phyloP scores from a whole-genome alignment of 768 basidiomycete genomes.

The Macrocybe gigantea region DNA sequence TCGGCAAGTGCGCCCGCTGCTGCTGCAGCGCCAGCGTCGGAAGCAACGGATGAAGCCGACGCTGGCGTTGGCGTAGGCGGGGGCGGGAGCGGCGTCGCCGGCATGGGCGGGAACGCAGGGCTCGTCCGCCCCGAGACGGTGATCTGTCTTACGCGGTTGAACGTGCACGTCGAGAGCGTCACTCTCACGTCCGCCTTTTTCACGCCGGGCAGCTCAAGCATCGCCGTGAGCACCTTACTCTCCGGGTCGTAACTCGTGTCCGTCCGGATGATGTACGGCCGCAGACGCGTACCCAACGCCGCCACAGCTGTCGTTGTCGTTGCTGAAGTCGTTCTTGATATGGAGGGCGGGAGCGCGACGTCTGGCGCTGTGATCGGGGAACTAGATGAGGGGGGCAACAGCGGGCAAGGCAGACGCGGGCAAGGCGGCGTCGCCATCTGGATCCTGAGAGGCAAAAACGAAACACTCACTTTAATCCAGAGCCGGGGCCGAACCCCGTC shows the following conservation, averaged over 20 bases:
- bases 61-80: not conserved
- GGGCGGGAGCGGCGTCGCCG: slow-evolving; percentile 10
- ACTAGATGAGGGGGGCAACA: slow-evolving; percentile 7
- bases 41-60: no score
- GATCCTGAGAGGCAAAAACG: not conserved
- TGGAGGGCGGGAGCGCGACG: slow-evolving; percentile 9
- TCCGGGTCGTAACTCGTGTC: slow-evolving; percentile 55
- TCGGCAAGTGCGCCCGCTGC: slow-evolving; percentile 15
- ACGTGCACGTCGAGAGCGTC: slow-evolving; percentile 52
- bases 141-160: slow-evolving; percentile 60
- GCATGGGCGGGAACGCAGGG: slow-evolving; percentile 29
- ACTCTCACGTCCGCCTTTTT: slow-evolving; percentile 51
- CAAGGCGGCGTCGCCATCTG: slow-evolving; percentile 10
- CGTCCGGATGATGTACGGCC: slow-evolving; percentile 46
- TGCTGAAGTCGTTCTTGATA: slow-evolving; percentile 3
- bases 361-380: slow-evolving; percentile 15
- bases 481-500: no score
- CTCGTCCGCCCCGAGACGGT: slow-evolving; percentile 43
- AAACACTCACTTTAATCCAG: no score
- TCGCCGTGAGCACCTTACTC: slow-evolving; percentile 45
- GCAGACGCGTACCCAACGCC: slow-evolving; percentile 5
- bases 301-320: not conserved
- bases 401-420: slow-evolving; percentile 1
- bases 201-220: slow-evolving; percentile 69
- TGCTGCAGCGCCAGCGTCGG: not conserved